Conservation (phyloP, 495 filamentous ascomycete species). For the Aspergillus affinis region DNA sequence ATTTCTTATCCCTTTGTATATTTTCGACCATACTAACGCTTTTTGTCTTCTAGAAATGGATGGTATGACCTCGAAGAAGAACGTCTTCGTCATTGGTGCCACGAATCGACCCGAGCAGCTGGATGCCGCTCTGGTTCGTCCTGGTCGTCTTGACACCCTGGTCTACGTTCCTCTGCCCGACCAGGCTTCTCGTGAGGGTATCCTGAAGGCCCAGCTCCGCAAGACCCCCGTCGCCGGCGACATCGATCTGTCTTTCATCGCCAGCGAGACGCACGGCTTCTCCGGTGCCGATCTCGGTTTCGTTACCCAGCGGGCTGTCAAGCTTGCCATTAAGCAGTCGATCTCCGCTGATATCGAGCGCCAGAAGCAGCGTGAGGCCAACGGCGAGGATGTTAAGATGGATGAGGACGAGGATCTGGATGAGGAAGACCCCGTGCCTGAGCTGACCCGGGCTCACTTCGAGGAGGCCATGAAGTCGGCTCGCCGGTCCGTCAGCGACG, state of each 20-base stretch:
- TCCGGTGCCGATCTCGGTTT: slow-evolving; percentile 99
- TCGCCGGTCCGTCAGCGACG: slow-evolving; percentile 88
- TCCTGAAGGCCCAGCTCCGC: slow-evolving; percentile 94
- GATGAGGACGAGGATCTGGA: slow-evolving; percentile 74
- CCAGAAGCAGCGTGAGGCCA: slow-evolving; percentile 81
- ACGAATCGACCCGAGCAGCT: slow-evolving; percentile 99
- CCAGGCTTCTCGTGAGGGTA: slow-evolving; percentile 79
- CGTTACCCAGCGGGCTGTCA: slow-evolving; percentile 97
- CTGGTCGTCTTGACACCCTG: slow-evolving; percentile 95
- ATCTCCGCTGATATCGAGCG: slow-evolving; percentile 87
- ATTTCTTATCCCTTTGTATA: slow-evolving; percentile 1
- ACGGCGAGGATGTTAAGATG: slow-evolving; percentile 75
- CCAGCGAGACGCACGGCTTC: slow-evolving; percentile 96
- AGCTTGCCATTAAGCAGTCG: slow-evolving; percentile 98
- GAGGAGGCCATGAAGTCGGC: slow-evolving; percentile 97
- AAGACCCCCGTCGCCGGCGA: slow-evolving; percentile 92
- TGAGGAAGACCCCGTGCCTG: slow-evolving; percentile 89
- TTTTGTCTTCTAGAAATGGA: slow-evolving; percentile 76
- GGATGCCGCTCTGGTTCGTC: slow-evolving; percentile 95
- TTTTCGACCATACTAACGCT: slow-evolving; percentile 40
- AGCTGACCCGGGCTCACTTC: slow-evolving; percentile 94
- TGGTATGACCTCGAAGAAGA: slow-evolving; percentile 99
- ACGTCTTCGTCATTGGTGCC: slow-evolving; percentile 98
- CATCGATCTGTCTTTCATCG: slow-evolving; percentile 87
- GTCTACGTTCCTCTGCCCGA: slow-evolving; percentile 98